These are phyloP conservation scores for Neurospora hispaniola DNA, from an alignment of 495 filamentous ascomycete genomes.

Conservation along the genomic window DNA sequence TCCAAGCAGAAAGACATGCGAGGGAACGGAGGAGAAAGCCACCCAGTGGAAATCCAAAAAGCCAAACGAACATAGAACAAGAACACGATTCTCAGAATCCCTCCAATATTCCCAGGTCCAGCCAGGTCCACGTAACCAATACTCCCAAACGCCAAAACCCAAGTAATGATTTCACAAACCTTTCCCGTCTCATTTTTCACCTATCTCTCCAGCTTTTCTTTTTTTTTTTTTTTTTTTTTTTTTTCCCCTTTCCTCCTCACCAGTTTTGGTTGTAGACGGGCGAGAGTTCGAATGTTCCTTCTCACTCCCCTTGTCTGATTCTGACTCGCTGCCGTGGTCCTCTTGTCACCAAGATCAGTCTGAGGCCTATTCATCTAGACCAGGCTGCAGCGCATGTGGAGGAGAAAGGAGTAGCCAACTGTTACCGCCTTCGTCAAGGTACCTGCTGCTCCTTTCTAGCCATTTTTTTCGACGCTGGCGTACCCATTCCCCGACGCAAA, in stretches of 20 bases:
- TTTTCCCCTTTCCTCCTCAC: neutral
- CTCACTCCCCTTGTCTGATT: neutral
- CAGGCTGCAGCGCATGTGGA: neutral
- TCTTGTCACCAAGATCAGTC: neutral
- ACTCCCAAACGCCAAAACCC: neutral
- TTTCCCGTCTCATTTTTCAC: neutral
- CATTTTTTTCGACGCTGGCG: neutral
- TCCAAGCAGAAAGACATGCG: neutral
- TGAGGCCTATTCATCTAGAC: neutral
- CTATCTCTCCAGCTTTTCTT: neutral
- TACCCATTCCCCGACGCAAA: neutral
- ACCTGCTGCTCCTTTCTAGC: neutral
- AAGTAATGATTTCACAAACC: neutral
- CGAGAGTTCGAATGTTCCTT: no score
- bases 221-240: neutral
- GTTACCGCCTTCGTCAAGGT: neutral
- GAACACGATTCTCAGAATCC: neutral
- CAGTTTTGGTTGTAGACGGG: neutral
- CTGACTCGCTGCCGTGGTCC: no score
- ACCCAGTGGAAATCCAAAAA: neutral
- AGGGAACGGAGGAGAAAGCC: neutral
- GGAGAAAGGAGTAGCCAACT: neutral
- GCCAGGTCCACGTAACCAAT: neutral
- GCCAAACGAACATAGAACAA: neutral
- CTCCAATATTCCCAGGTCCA: neutral